Percentiles rank a stretch among this genome's conserved stretches.
Conservation (phyloP, 139 green algal genomes). For the Chara braunii region DNA sequence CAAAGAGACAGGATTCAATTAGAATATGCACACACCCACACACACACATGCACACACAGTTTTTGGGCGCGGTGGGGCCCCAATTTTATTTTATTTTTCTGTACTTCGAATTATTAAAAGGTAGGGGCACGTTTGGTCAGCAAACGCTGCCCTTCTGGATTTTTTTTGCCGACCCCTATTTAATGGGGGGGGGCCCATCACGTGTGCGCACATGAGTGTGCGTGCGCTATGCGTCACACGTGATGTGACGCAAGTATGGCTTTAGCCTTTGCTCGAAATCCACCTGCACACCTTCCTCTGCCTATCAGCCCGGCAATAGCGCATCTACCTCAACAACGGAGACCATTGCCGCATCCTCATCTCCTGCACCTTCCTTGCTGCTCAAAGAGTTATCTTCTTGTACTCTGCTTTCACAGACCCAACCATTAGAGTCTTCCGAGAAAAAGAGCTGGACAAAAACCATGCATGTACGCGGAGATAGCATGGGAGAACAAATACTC, state of each 20-base stretch:
- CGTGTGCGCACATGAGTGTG: neutral
- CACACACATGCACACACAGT: no score
- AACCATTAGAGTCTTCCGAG: slow-evolving; percentile 4
- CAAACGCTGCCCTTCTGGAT: neutral
- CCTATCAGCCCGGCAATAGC: neutral
- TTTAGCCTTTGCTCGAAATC: slow-evolving; percentile 3
- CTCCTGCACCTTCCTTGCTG: neutral
- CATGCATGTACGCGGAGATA: neutral
- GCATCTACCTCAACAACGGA: slow-evolving; percentile 5
- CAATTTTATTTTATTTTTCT: no score
- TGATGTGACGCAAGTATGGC: neutral
- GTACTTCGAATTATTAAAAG: no score
- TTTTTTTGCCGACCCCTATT: neutral
- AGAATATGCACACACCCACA: no score
- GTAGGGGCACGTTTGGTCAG: neutral
- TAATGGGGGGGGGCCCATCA: neutral
- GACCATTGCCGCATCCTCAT: slow-evolving; percentile 2
- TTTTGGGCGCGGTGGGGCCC: no score
- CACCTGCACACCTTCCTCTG: slow-evolving; percentile 1
- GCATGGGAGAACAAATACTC: slow-evolving; percentile 2
- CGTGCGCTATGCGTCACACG: neutral
- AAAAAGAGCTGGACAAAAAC: neutral
- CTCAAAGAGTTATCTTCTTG: neutral
- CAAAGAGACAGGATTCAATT: no score
- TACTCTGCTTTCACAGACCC: neutral